Conservation (phyloP, 345 rosid genomes). For the Gynandropsis gynandra region DNA sequence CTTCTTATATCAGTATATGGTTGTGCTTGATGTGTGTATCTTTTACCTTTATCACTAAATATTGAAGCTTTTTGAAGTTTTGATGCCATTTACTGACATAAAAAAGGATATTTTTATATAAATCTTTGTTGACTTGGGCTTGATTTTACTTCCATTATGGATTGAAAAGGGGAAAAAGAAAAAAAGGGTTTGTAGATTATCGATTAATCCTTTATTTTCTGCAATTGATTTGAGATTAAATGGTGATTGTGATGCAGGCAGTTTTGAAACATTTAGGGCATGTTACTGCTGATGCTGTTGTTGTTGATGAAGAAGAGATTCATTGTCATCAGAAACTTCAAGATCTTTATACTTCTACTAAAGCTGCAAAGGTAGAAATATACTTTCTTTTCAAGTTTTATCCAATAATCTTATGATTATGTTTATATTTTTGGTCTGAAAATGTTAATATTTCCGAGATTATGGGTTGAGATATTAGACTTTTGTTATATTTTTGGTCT, state of each 20-base stretch:
- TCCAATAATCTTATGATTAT: background rate
- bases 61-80: background rate
- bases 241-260: constrained; percentile 36
- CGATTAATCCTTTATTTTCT: background rate
- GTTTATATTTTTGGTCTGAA: background rate
- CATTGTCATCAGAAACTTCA: constrained; percentile 72
- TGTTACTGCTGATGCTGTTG: constrained; percentile 54
- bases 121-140: constrained; percentile 15
- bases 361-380: constrained; percentile 58
- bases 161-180: background rate
- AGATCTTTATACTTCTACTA: constrained; percentile 68
- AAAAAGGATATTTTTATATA: constrained; percentile 12
- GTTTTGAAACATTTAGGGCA: constrained; percentile 77
- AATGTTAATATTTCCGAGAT: too few relatives aligned
- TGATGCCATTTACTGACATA: constrained; percentile 10
- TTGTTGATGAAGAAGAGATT: constrained; percentile 69
- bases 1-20: constrained; percentile 6
- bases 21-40: background rate
- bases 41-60: constrained; percentile 1
- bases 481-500: too few relatives aligned
- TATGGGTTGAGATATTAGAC: too few relatives aligned
- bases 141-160: constrained; percentile 5
- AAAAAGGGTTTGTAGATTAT: background rate
- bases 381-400: background rate
- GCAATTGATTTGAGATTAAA: background rate